phyloP scores from a whole-genome alignment of 805 yeast genomes.

The Sugiyamaella lignohabitans region DNA sequence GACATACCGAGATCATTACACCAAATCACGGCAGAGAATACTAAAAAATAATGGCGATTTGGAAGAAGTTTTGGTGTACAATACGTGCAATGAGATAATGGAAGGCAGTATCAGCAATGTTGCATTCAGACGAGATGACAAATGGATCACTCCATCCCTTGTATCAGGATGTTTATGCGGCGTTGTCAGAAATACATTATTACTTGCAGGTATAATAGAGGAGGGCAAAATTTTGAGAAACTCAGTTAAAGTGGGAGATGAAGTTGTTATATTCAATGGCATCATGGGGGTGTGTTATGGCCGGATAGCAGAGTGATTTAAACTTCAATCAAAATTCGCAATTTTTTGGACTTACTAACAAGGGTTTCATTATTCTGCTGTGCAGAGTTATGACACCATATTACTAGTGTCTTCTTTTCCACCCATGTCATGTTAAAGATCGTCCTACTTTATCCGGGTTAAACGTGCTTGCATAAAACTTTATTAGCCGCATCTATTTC shows the following conservation, averaged over 20 bases:
- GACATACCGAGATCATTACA: conserved; percentile 60
- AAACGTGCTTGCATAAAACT: no score
- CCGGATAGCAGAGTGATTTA: not conserved
- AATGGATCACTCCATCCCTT: conserved; percentile 79
- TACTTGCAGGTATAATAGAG: conserved; percentile 45
- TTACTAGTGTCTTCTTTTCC: no score
- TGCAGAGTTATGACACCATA: no score
- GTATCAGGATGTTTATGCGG: conserved; percentile 80
- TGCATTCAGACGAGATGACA: conserved; percentile 50
- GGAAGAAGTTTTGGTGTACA: conserved; percentile 67
- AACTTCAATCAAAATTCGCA: no score
- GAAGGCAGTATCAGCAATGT: conserved; percentile 83
- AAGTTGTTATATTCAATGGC: conserved; percentile 71
- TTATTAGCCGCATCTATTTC: no score
- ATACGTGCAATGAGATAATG: conserved; percentile 51
- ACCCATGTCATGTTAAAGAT: no score
- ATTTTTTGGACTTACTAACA: no score
- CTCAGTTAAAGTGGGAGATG: conserved; percentile 58
- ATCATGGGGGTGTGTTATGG: conserved; percentile 57
- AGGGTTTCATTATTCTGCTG: no score
- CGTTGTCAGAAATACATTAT: conserved; percentile 60
- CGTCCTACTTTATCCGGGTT: no score
- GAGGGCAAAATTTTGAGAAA: conserved; percentile 46
- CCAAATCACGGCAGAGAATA: conserved; percentile 48
- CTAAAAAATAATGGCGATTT: conserved; percentile 26